Evolutionary conservation across 2,329 filamentous ascomycete species (phyloP).

Genomic region (Pyrenophora teres): DNA sequence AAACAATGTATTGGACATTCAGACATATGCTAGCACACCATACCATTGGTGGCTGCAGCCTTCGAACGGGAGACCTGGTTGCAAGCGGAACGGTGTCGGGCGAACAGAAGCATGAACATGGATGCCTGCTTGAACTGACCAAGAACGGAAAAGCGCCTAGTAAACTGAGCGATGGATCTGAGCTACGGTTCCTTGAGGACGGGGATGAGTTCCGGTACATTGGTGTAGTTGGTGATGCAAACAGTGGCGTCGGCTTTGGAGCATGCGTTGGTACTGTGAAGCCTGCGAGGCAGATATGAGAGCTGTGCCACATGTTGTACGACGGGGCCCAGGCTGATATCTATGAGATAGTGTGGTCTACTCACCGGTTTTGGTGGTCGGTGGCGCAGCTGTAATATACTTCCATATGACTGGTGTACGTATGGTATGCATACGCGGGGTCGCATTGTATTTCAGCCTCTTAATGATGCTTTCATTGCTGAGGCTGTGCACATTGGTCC

Average conservation of each 20-base stretch:
- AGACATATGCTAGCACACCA: constrained; percentile 53
- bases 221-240: constrained; percentile 43
- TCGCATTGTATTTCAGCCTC: constrained; percentile 1
- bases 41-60: constrained; percentile 49
- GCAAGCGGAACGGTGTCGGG: constrained; percentile 54
- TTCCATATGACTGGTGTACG: constrained; percentile 2
- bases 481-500: background rate
- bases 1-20: constrained; percentile 54
- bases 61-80: constrained; percentile 51
- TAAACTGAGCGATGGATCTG: constrained; percentile 36
- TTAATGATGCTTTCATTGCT: background rate
- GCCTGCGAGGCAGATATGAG: constrained; percentile 26
- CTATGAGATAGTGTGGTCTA: background rate
- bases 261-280: constrained; percentile 46
- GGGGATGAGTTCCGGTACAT: constrained; percentile 48
- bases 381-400: constrained; percentile 1
- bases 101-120: constrained; percentile 44
- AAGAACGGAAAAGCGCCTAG: constrained; percentile 41
- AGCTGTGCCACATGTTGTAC: background rate
- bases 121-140: constrained; percentile 51
- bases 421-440: constrained; percentile 2
- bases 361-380: background rate
- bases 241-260: constrained; percentile 47
- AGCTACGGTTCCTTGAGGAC: constrained; percentile 49
- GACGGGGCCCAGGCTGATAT: background rate